A percentile compares a stretch with the other conserved stretches of the same genome.
Evolutionary conservation across 495 filamentous ascomycete species (phyloP).

Genomic region (Penicillium daleae): DNA sequence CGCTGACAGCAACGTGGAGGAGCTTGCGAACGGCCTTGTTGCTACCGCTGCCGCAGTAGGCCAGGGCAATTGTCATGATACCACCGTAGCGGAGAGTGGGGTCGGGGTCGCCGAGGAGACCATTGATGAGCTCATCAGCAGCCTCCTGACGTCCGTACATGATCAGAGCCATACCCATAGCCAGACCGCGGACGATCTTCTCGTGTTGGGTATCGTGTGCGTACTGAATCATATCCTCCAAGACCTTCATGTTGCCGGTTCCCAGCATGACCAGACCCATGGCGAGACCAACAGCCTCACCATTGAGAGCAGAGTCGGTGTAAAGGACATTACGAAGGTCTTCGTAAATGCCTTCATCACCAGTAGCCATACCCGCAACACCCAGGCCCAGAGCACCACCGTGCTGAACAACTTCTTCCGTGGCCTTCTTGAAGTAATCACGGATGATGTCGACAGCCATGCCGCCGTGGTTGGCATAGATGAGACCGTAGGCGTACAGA

Average conservation of each 20-base stretch:
- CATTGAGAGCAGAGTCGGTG: slow-evolving; percentile 91
- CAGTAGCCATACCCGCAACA: slow-evolving; percentile 97
- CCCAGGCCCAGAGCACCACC: slow-evolving; percentile 94
- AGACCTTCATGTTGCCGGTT: slow-evolving; percentile 84
- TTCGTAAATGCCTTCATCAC: slow-evolving; percentile 86
- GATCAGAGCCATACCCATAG: slow-evolving; percentile 95
- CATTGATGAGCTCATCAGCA: slow-evolving; percentile 91
- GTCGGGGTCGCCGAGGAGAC: slow-evolving; percentile 90
- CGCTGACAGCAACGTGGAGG: slow-evolving; percentile 96
- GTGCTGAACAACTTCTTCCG: slow-evolving; percentile 95
- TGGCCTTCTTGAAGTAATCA: slow-evolving; percentile 80
- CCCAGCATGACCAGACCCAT: slow-evolving; percentile 98
- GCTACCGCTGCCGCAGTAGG: slow-evolving; percentile 95
- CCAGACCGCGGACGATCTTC: slow-evolving; percentile 95
- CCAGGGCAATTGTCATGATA: slow-evolving; percentile 97
- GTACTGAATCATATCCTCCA: slow-evolving; percentile 96
- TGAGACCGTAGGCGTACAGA: slow-evolving; percentile 92
- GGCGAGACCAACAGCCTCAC: slow-evolving; percentile 91
- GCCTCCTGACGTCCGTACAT: slow-evolving; percentile 97
- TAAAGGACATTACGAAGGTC: slow-evolving; percentile 86
- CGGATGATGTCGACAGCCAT: slow-evolving; percentile 88
- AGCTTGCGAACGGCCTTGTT: slow-evolving; percentile 98
- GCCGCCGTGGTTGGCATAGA: slow-evolving; percentile 96
- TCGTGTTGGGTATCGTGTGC: slow-evolving; percentile 98
- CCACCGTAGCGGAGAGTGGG: slow-evolving; percentile 94